Evolutionary conservation across 2,329 filamentous ascomycete species (phyloP), one percentile per base, ranked within the genome.

Genomic region (Arthrinium phaeospermum): DNA sequence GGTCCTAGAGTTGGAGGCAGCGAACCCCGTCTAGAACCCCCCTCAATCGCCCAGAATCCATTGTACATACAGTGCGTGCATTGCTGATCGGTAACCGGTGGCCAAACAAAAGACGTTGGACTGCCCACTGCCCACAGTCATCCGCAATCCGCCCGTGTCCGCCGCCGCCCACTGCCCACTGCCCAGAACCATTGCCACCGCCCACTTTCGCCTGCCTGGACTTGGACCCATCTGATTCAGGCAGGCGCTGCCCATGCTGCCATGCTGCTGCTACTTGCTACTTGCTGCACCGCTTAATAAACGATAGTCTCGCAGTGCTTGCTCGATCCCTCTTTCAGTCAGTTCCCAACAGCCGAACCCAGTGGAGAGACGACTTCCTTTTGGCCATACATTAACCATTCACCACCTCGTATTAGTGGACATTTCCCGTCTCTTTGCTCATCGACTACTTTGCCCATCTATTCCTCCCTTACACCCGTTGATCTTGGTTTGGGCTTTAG

Each of bases 51-150:
- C 6, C 53, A 12, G 6, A 19, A 10, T 61, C 30, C 53, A 64
- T 64, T 41, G 30, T 64, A 34, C 57, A 41, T 61, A 64, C 57
- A 64, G 57, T 64, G 57, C 57, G 57, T 64, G 57, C 57, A 64
- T 64, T 37, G 57, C 57, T 64, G 57, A 64, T 64, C 57, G 34
- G 27, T 8, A 16, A 16, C 12, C 30, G 37, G 16, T 34, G 30
- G 19, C 53, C 53, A 61, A 61, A 61, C 53, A 61, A 61, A 61
- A 61, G 53, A 27, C 53, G 30, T 22, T 16, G 30, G 30, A 57
- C 14, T 57, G 51, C 51, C 27, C n/a, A 53, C 49, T 61, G 53
- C 30, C 30, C 53, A 53, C 14, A 30, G 27, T 30, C 27, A 30
- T 30, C 27, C 27, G 27, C 27, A 30, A 30, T 30, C 27, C 27